phyloP scores from a whole-genome alignment of 2,329 filamentous ascomycete species.

The Cercospora zeae-maydis region DNA sequence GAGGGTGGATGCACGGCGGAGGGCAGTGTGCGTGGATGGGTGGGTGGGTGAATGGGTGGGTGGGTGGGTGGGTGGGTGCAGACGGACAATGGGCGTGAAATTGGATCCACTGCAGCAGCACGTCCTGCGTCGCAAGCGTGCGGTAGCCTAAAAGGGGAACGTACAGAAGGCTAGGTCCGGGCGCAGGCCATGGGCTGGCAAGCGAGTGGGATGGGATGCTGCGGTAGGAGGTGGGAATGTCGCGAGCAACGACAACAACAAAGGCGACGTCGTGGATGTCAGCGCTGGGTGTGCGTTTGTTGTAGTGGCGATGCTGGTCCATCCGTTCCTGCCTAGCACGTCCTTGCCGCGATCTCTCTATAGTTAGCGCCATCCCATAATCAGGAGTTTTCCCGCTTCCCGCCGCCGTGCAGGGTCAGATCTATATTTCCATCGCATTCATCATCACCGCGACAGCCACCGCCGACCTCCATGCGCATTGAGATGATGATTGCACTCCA shows the following conservation, averaged over 20 bases:
- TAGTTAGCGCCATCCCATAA: constrained; percentile 2
- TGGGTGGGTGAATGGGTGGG: not conserved
- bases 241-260: too few relatives aligned
- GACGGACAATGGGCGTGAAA: not conserved
- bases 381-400: not conserved
- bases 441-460: not conserved
- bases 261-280: not conserved
- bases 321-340: not conserved
- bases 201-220: not conserved
- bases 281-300: too few relatives aligned
- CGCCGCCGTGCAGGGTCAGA: too few relatives aligned
- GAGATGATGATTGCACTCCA: too few relatives aligned
- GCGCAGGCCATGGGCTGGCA: not conserved
- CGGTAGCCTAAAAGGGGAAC: not conserved
- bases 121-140: not conserved
- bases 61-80: not conserved
- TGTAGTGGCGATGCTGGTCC: not conserved
- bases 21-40: not conserved
- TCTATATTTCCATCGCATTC: not conserved
- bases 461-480: not conserved
- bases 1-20: not conserved
- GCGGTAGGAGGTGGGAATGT: too few relatives aligned
- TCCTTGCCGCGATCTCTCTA: not conserved
- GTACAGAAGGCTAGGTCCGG: not conserved
- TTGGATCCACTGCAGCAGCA: not conserved